Evolutionary conservation across 805 yeast species (phyloP).

Genomic region (Isabelozyma heimii): DNA sequence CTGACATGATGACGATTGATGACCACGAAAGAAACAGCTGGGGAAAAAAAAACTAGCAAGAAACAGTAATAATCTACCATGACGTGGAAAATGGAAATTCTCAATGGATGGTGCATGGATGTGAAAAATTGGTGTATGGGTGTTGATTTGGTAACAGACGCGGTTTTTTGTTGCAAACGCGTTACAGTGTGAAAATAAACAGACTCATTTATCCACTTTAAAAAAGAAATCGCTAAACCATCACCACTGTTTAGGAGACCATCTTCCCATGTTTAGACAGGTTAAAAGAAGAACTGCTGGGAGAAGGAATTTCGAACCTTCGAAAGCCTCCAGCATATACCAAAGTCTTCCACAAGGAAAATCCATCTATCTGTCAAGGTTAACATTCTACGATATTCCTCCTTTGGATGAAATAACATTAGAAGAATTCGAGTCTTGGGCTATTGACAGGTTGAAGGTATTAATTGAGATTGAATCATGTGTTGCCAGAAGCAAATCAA

Average conservation of each 20-base stretch:
- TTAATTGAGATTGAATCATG: slow-evolving; percentile 82
- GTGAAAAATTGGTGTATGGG: too few species aligned
- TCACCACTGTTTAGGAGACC: too few species aligned
- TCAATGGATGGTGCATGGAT: too few species aligned
- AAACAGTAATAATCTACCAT: background rate
- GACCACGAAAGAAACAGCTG: background rate
- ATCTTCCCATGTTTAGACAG: slow-evolving; percentile 59
- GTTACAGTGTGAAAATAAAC: too few species aligned
- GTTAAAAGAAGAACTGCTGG: slow-evolving; percentile 74
- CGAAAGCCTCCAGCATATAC: slow-evolving; percentile 19
- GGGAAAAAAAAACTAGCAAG: too few species aligned
- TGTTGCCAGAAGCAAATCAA: slow-evolving; percentile 57
- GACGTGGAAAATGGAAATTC: background rate
- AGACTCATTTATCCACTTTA: too few species aligned
- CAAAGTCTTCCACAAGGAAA: slow-evolving; percentile 19
- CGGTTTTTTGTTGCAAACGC: too few species aligned
- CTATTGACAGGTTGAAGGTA: slow-evolving; percentile 83
- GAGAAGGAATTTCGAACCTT: slow-evolving; percentile 58
- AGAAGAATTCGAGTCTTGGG: slow-evolving; percentile 94
- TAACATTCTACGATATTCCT: slow-evolving; percentile 73
- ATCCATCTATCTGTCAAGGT: slow-evolving; percentile 51
- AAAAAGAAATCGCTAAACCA: too few species aligned
- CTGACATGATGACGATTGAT: slow-evolving; percentile 44
- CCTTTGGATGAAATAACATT: slow-evolving; percentile 85
- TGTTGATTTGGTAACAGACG: too few species aligned